Percentiles rank a stretch among this genome's conserved stretches.
Conservation (phyloP, 2,329 filamentous ascomycete species). For the Venturia oleaginea region DNA sequence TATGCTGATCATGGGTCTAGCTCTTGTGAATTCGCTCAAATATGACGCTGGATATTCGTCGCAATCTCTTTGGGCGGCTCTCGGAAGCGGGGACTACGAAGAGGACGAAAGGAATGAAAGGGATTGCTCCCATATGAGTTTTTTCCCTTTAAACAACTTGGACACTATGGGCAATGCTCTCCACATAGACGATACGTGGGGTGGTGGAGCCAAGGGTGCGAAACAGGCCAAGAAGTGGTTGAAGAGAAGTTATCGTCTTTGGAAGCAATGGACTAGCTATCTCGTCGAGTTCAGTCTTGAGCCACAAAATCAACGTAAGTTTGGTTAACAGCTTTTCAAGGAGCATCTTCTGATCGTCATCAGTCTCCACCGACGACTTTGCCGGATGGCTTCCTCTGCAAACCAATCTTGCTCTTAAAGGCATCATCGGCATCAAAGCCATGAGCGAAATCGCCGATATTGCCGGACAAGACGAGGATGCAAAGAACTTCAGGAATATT, state of each 20-base stretch:
- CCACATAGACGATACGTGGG: constrained; percentile 55
- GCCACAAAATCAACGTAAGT: constrained; percentile 59
- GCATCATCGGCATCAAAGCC: constrained; percentile 71
- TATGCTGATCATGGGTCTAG: constrained; percentile 75
- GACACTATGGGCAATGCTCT: constrained; percentile 42
- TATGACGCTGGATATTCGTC: constrained; percentile 49
- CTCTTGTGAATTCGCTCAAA: constrained; percentile 63
- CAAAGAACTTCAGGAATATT: constrained; percentile 53
- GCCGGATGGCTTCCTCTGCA: constrained; percentile 69
- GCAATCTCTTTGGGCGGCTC: constrained; percentile 49
- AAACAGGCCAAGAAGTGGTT: constrained; percentile 57
- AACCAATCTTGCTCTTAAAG: constrained; percentile 75
- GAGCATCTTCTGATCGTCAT: constrained; percentile 14
- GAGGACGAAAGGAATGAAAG: neutral
- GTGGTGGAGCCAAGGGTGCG: constrained; percentile 43
- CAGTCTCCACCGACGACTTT: constrained; percentile 75
- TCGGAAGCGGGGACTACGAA: constrained; percentile 24
- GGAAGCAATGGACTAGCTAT: constrained; percentile 72
- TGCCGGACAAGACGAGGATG: constrained; percentile 49
- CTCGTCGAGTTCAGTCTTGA: constrained; percentile 66
- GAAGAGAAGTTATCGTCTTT: constrained; percentile 57
- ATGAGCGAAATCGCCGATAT: constrained; percentile 62
- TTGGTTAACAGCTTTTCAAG: neutral
- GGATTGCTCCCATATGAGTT: constrained; percentile 21
- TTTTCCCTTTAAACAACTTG: constrained; percentile 41